phyloP scores from a whole-genome alignment of 2,329 filamentous ascomycete genomes.

The Emmonsiellopsis sp. region DNA sequence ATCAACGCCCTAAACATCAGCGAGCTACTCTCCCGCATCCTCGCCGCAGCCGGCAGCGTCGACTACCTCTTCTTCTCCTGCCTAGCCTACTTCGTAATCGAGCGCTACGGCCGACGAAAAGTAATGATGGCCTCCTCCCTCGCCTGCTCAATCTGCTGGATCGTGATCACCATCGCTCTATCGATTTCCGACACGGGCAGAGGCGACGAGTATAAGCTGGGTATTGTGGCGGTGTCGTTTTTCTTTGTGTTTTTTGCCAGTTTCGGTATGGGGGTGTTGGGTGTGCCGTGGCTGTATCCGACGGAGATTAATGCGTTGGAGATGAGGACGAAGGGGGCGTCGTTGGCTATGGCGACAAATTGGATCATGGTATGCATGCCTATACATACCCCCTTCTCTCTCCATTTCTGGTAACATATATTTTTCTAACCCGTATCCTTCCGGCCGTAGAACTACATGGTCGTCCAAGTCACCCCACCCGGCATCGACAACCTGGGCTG shows the following conservation, averaged over 20 bases:
- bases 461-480: conserved; percentile 24
- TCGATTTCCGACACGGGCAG: conserved; percentile 30
- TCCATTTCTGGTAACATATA: not conserved
- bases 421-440: not conserved
- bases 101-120: conserved; percentile 39
- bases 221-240: conserved; percentile 41
- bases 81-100: conserved; percentile 38
- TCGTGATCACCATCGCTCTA: conserved; percentile 39
- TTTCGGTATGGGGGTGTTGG: conserved; percentile 32
- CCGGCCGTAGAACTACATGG: conserved; percentile 22
- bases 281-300: conserved; percentile 30
- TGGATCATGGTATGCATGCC: conserved; percentile 13
- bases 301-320: conserved; percentile 27
- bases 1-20: conserved; percentile 33
- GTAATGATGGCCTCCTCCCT: conserved; percentile 42
- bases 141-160: conserved; percentile 42
- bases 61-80: conserved; percentile 39
- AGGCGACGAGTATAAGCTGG: conserved; percentile 35
- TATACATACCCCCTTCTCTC: not conserved
- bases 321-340: conserved; percentile 26
- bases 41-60: conserved; percentile 39
- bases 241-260: conserved; percentile 33
- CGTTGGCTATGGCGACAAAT: conserved; percentile 23
- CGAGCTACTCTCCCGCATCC: conserved; percentile 31
- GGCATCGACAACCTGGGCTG: conserved; percentile 24